Evolutionary conservation across 495 filamentous ascomycete genomes (phyloP).

Genomic region (Aspergillus bridgeri): DNA sequence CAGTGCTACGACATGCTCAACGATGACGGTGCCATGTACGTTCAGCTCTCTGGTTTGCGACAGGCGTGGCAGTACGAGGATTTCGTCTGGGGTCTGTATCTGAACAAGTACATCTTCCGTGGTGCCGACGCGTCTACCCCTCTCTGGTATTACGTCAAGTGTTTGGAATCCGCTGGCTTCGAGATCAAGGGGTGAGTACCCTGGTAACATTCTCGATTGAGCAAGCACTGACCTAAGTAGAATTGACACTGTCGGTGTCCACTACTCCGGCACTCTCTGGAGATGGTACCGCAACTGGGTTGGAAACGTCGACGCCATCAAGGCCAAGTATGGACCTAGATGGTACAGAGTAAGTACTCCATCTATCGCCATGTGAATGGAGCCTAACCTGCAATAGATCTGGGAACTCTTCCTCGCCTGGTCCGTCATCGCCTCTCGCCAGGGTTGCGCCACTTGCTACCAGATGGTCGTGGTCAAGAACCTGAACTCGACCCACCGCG

Average conservation of each 20-base stretch:
- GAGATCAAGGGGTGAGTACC: constrained; percentile 40
- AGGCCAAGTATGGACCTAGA: constrained; percentile 48
- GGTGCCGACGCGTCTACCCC: constrained; percentile 84
- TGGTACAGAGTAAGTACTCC: constrained; percentile 50
- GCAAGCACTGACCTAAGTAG: background rate
- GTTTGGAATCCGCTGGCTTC: constrained; percentile 72
- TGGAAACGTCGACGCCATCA: constrained; percentile 47
- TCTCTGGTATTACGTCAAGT: constrained; percentile 65
- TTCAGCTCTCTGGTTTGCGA: constrained; percentile 79
- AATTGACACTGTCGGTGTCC: constrained; percentile 53
- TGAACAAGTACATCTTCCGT: constrained; percentile 93
- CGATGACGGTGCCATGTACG: constrained; percentile 79
- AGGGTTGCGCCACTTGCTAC: constrained; percentile 30
- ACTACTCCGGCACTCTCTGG: constrained; percentile 56
- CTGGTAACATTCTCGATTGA: background rate
- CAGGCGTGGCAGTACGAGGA: constrained; percentile 89
- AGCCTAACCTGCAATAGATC: constrained; percentile 18
- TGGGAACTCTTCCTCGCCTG: constrained; percentile 34
- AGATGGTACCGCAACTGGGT: constrained; percentile 57
- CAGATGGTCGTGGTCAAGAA: constrained; percentile 33
- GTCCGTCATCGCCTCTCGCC: constrained; percentile 29
- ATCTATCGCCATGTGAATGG: background rate
- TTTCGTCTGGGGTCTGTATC: constrained; percentile 81
- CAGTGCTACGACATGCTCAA: constrained; percentile 84
- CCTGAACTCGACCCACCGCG: constrained; percentile 27